Evolutionary conservation across 768 basidiomycete species (phyloP), one percentile per base, ranked within the genome.

Genomic region (Candolleomyces aberdarensis): DNA sequence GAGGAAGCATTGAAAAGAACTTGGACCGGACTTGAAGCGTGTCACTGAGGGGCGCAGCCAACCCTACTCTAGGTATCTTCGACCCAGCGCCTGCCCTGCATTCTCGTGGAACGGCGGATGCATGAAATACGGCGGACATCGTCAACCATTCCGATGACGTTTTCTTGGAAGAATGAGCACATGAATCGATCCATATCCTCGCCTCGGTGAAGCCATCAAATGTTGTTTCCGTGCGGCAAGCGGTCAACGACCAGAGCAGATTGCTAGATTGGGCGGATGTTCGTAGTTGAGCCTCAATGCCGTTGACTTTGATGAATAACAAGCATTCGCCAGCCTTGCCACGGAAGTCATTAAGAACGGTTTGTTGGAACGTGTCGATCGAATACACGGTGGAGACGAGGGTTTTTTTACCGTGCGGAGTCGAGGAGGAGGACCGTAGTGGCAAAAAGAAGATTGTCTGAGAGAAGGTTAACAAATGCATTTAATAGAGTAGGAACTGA

Each of bases 1-100:
- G 71, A 0, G 80, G 82, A 6, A 84, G 69, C 0, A 72, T 75
- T 6, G 80, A 77, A 57, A 81, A 83, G 26, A 84, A 70, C n/a
- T 71, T 67, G 56, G 63, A 48, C 20, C 46, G 13, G 19, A 10
- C 40, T 10, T 6, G 50, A 20, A 1, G 10, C 9, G 7, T 19
- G 10, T 56, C 49, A 7, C 63, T 62, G 40, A 70, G 58, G 32
- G 62, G 59, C 2, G 67, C 73, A 17, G 76, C 77, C 15, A 81
- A 58, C 15, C 74, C 76, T 1, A 70, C 71, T 20, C 53, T 53
- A 19, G 55, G 44, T 8, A 1, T 19, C 32, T 56, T 60, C n/a
- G 26, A 17, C n/a, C 32, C 29, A 3, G 29, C 26, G 14, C 39
- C 48, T 13, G 8, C 14, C 29, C 22, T n/a, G 19, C 14, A 15